Evolutionary conservation across 169 alveolate genomes (phyloP).

Genomic region (Eimeria praecox): DNA sequence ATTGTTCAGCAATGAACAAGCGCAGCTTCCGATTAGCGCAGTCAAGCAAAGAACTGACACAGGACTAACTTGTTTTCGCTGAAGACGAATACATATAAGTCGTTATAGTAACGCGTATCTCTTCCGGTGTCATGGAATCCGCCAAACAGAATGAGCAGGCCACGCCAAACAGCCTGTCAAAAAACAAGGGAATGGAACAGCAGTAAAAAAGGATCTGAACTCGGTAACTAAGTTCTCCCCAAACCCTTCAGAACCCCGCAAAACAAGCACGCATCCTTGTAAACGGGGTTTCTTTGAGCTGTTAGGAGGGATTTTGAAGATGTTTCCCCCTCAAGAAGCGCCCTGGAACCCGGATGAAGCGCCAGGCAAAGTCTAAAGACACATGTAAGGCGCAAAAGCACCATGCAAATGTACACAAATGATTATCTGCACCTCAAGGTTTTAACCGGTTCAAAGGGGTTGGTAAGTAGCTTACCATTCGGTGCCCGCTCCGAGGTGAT

Average conservation of each 20-base stretch:
- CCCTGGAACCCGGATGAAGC: background rate
- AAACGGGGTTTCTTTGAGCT: background rate
- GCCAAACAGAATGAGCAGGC: constrained; percentile 92
- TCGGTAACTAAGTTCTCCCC: background rate
- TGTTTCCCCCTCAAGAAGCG: background rate
- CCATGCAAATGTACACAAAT: background rate
- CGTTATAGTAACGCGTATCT: constrained; percentile 92
- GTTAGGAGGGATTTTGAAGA: background rate
- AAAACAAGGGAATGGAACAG: background rate
- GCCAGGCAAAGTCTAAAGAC: background rate
- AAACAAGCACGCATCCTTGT: background rate
- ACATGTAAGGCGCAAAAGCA: background rate
- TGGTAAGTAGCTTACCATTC: constrained; percentile 88
- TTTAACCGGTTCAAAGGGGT: background rate
- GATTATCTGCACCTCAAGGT: background rate
- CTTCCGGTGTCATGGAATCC: constrained; percentile 93
- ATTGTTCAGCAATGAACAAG: background rate
- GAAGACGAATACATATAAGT: constrained; percentile 86
- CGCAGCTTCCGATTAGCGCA: background rate
- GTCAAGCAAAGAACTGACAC: background rate
- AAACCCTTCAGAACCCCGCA: background rate
- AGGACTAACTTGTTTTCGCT: constrained; percentile 71
- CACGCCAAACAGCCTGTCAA: constrained; percentile 89
- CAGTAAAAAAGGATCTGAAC: background rate
- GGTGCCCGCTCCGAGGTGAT: constrained; percentile 95